These are phyloP conservation scores for Sugiyamaella americana DNA, from an alignment of 805 yeast genomes.

Conservation along the genomic window DNA sequence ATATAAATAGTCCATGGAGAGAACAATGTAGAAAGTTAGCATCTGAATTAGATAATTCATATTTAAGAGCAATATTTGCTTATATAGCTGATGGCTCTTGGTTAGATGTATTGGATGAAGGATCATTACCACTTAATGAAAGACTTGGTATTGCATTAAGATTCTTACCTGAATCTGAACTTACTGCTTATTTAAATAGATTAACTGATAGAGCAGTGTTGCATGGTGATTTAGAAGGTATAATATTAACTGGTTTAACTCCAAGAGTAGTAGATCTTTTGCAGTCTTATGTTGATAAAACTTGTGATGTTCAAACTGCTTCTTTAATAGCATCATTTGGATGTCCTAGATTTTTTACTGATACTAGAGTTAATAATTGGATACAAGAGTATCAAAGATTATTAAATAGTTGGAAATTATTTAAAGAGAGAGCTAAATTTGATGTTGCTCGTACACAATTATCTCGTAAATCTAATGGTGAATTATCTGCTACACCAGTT, in stretches of 20 bases:
- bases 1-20: constrained; percentile 75
- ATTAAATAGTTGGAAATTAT: constrained; percentile 75
- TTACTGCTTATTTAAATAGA: constrained; percentile 62
- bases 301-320: constrained; percentile 89
- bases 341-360: constrained; percentile 75
- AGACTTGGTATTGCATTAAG: constrained; percentile 86
- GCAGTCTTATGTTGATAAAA: constrained; percentile 81
- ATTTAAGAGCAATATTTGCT: constrained; percentile 85
- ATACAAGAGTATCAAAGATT: constrained; percentile 54
- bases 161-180: constrained; percentile 69
- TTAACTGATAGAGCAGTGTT: constrained; percentile 64
- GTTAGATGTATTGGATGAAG: constrained; percentile 92
- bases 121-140: constrained; percentile 80
- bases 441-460: constrained; percentile 72
- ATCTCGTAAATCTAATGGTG: constrained; percentile 48
- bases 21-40: constrained; percentile 87
- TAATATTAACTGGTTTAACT: constrained; percentile 87
- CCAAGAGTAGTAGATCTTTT: constrained; percentile 73
- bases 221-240: constrained; percentile 85
- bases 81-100: constrained; percentile 90
- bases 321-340: constrained; percentile 75
- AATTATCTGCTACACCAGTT: constrained; percentile 41
- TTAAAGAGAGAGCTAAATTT: constrained; percentile 72
- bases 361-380: constrained; percentile 74
- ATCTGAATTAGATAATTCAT: constrained; percentile 83